Evolutionary conservation across 257 asterid genomes (phyloP).

Genomic region (Plantago elongata): DNA sequence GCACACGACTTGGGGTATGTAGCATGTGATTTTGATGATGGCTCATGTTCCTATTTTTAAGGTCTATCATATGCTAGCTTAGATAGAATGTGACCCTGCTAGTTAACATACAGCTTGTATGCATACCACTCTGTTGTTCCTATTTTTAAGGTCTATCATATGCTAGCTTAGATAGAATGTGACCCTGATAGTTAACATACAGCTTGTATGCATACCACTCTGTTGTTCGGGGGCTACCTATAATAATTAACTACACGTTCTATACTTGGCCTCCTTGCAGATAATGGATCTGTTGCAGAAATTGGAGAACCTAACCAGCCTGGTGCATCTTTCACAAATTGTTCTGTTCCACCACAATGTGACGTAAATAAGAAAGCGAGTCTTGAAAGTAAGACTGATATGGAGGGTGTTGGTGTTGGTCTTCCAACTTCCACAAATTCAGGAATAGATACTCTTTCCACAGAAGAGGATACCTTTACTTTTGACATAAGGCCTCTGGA

Average conservation of each 20-base stretch:
- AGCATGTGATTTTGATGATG: too few relatives aligned
- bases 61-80: neutral
- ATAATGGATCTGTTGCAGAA: slow-evolving; percentile 30
- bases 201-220: slow-evolving; percentile 7
- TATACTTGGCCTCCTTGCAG: slow-evolving; percentile 36
- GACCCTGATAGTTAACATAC: neutral
- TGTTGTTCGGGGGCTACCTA: too few relatives aligned
- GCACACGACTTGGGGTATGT: too few relatives aligned
- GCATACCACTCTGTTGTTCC: slow-evolving; percentile 5
- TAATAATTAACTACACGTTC: slow-evolving; percentile 7
- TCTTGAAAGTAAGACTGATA: slow-evolving; percentile 24
- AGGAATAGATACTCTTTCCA: slow-evolving; percentile 32
- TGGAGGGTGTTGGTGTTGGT: slow-evolving; percentile 20
- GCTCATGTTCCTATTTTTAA: too few relatives aligned
- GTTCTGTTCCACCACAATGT: slow-evolving; percentile 33
- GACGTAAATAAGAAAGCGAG: slow-evolving; percentile 25
- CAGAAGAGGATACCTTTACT: slow-evolving; percentile 55
- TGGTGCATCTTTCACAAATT: slow-evolving; percentile 19
- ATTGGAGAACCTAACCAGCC: slow-evolving; percentile 30
- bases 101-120: slow-evolving; percentile 5
- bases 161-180: neutral
- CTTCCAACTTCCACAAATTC: slow-evolving; percentile 23
- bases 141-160: too few relatives aligned
- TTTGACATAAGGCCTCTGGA: slow-evolving; percentile 51
- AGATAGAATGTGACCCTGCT: neutral